Conservation (phyloP, 139 green algal species). For the Picochlorum sp. region DNA sequence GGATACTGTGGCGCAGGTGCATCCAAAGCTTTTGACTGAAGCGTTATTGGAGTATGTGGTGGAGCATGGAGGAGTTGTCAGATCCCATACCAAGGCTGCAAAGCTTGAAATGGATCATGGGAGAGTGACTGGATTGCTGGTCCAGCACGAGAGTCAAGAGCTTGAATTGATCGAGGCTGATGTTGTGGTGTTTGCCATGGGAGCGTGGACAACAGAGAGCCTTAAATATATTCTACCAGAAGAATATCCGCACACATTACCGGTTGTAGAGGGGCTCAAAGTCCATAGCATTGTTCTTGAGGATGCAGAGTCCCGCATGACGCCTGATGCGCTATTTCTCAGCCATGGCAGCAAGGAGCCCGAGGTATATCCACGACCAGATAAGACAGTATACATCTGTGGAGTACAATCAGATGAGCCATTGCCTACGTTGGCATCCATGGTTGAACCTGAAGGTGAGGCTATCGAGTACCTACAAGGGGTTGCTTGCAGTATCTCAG, state of each 20-base stretch:
- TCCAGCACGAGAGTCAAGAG: background rate
- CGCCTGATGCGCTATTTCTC: slow-evolving; percentile 42
- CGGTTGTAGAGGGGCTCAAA: slow-evolving; percentile 48
- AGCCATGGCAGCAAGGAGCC: slow-evolving; percentile 42
- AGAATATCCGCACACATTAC: slow-evolving; percentile 24
- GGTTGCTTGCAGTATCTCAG: slow-evolving; percentile 8
- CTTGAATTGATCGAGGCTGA: slow-evolving; percentile 33
- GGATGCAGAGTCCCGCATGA: slow-evolving; percentile 20
- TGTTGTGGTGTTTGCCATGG: slow-evolving; percentile 64
- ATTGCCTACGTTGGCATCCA: slow-evolving; percentile 28
- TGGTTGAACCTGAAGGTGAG: slow-evolving; percentile 24
- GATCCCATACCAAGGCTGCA: slow-evolving; percentile 27
- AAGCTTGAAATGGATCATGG: slow-evolving; percentile 28
- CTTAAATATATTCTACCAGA: slow-evolving; percentile 45
- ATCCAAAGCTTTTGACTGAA: slow-evolving; percentile 58
- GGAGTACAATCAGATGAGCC: slow-evolving; percentile 40
- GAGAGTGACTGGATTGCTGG: slow-evolving; percentile 25
- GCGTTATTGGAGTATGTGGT: slow-evolving; percentile 45
- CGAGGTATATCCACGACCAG: slow-evolving; percentile 71
- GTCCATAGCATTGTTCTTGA: slow-evolving; percentile 64
- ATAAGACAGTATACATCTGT: slow-evolving; percentile 71
- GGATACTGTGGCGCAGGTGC: slow-evolving; percentile 56
- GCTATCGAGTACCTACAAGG: slow-evolving; percentile 26
- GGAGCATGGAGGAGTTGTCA: slow-evolving; percentile 29
- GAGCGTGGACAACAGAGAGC: slow-evolving; percentile 50